Evolutionary conservation across 306 rosid species (phyloP), one percentile per base, ranked within the genome.

Genomic region (Geum urbanum): DNA sequence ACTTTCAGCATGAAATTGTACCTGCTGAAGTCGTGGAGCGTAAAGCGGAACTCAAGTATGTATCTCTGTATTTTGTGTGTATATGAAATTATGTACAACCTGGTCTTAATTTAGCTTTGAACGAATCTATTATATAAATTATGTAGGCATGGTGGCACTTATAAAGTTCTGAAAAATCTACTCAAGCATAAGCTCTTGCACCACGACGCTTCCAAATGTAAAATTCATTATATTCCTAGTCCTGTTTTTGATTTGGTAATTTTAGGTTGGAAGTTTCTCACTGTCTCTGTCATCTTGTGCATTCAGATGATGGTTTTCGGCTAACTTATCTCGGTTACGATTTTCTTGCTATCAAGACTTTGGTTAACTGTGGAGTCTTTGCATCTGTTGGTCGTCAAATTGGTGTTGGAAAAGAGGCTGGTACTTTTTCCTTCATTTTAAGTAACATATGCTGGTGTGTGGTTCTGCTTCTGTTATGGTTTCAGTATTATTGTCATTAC

Each of bases 391-490:
- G 98, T 53, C 96, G 98, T 43, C 97, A 92, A 75, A 88, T 92
- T 68, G 98, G 98, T 0, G 98, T 92, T 44, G 98, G 97, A 65
- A 92, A 92, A 83, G 98, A 92, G 77, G 90, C 98, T 59, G 97
- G 98, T 90, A 85, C 32, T 27, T 56, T 68, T 32, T 32, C 61
- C 61, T 68, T 24, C 15, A 7, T 1, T 15, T 18, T 10, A 20
- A 18, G 10, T 22, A 67, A 24, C 2, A 14, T 35, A 37, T 72
- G 22, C 54, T 51, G 1, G 18, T 39, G 62, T 59, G 24, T 7
- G n/a, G 43, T 16, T 67, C 27, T 55, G 62, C 24, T 24, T 32
- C 37, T 32, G 37, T 32, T 32, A 32, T 2, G 27, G 27, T 24
- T 24, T 24, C 27, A 24, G 27, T 24, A 24, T 24, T 24, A 24